Base-by-base conservation (phyloP, 805 yeast species). In the Kluyveromyces dobzhanskii region DNA sequence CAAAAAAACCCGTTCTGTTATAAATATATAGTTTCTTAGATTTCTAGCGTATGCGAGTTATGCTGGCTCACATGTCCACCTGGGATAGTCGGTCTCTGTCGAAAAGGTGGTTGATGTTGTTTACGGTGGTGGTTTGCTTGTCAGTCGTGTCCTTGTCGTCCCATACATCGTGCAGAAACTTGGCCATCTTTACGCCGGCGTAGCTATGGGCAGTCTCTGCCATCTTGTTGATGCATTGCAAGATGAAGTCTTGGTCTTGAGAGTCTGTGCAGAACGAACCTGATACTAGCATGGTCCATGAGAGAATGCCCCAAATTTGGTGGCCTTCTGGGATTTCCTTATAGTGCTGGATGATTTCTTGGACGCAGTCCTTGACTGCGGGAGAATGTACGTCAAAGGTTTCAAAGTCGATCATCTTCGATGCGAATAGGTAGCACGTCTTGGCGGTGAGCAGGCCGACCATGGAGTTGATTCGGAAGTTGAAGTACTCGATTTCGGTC, bases 131-230 rank as follows among this genome's bases (percentile, higher is more conserved):
- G n/a, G n/a, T n/a, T n/a, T n/a, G n/a, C n/a, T 37, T 42, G 24
- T 21, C 8, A 9, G 24, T 21, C 19, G 48, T 30, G 32, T 14
- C 21, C 7, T 5, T 5, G n/a, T 34, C 38, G 17, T 34, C 44
- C 55, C 52, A 51, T 13, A 47, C 46, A 23, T 37, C 44, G 17
- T 50, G 44, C 24, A 49, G 28, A 32, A 49, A 45, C 24, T 39
- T 24, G 8, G 45, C 25, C 32, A 51, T 49, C 30, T 44, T 50
- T 24, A 40, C 34, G 8, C 52, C 48, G 23, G 43, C 44, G 34
- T 51, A 46, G 23, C 50, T 47, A 35, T 51, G 53, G 6, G 50
- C 48, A 1, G 49, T 40, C 11, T 46, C 49, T 5, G 51, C 49
- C 42, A 47, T 46, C 11, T 42, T 39, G 23, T 43, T 38, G 9